A percentile compares a stretch with the other conserved stretches of the same genome.
Conservation (phyloP, 352 stramenopile genomes). For the Phytophthora aleatoria region DNA sequence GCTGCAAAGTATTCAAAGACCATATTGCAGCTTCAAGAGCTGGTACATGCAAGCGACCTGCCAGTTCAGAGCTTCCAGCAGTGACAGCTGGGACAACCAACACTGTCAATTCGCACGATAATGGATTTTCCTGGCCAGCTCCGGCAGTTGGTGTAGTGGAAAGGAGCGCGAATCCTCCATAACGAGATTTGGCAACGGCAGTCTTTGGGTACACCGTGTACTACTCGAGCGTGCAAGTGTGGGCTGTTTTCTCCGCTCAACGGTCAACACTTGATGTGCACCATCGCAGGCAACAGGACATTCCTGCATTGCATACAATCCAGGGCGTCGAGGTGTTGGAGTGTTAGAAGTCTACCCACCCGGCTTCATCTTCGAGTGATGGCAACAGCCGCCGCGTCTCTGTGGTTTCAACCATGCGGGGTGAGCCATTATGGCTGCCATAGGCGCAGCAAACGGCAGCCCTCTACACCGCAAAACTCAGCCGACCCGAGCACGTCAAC, state of each 20-base stretch:
- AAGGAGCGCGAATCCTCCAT: not conserved
- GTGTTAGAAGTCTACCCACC: constrained; percentile 4
- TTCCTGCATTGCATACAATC: constrained; percentile 5
- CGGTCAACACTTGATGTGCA: constrained; percentile 1
- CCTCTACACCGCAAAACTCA: not conserved
- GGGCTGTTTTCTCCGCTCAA: constrained; percentile 6
- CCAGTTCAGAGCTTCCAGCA: not conserved
- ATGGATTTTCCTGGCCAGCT: not conserved
- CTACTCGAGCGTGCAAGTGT: not conserved
- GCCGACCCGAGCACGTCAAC: constrained; percentile 4
- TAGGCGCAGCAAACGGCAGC: not conserved
- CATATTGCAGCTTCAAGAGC: no score
- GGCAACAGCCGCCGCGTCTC: constrained; percentile 1
- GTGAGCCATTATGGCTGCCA: not conserved
- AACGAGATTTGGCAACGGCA: not conserved
- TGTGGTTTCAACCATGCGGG: not conserved
- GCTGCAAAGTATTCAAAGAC: no score
- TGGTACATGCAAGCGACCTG: not conserved
- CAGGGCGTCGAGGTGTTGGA: not conserved
- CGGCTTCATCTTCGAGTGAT: constrained; percentile 15
- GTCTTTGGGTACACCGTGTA: constrained; percentile 11
- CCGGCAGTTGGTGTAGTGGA: not conserved
- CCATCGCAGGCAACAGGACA: constrained; percentile 14
- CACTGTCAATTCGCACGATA: not conserved
- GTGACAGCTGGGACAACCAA: not conserved